These are phyloP conservation scores for Diplocarpon rosae DNA, from an alignment of 2,329 filamentous ascomycete genomes.

Conservation along the genomic window DNA sequence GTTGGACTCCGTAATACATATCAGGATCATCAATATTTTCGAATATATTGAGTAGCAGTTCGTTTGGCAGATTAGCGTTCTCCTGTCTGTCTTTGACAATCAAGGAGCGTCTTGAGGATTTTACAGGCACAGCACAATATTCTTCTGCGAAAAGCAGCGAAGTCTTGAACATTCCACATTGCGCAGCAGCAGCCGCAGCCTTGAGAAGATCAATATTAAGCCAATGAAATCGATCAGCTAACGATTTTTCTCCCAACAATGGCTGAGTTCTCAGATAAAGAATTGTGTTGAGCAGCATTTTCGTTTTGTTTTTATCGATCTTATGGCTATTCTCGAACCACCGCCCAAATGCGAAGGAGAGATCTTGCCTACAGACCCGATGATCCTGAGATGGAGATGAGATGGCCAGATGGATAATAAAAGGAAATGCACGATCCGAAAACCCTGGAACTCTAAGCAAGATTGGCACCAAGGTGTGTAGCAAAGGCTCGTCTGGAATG, in stretches of 20 bases:
- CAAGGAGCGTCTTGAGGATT: conserved; percentile 57
- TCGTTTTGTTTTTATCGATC: conserved; percentile 48
- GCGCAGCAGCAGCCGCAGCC: conserved; percentile 60
- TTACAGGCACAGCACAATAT: conserved; percentile 43
- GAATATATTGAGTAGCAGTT: conserved; percentile 72
- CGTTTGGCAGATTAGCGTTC: conserved; percentile 40
- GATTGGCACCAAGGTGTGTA: conserved; percentile 57
- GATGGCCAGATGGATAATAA: conserved; percentile 73
- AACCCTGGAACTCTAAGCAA: conserved; percentile 56
- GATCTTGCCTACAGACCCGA: conserved; percentile 42
- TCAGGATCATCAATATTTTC: conserved; percentile 92
- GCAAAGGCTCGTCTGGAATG: conserved; percentile 51
- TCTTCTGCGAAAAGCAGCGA: conserved; percentile 77
- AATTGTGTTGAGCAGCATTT: conserved; percentile 65
- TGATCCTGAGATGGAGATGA: conserved; percentile 53
- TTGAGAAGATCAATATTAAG: conserved; percentile 68
- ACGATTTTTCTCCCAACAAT: conserved; percentile 63
- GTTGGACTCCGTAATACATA: conserved; percentile 83
- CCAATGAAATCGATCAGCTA: conserved; percentile 72
- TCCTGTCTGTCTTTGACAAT: conserved; percentile 33
- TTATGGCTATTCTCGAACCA: conserved; percentile 46
- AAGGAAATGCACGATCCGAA: conserved; percentile 67
- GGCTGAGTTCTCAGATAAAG: conserved; percentile 81
- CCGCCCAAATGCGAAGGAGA: conserved; percentile 55
- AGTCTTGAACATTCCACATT: conserved; percentile 77